phyloP scores from a whole-genome alignment of 331 rosid species.

The Malus hybrid region DNA sequence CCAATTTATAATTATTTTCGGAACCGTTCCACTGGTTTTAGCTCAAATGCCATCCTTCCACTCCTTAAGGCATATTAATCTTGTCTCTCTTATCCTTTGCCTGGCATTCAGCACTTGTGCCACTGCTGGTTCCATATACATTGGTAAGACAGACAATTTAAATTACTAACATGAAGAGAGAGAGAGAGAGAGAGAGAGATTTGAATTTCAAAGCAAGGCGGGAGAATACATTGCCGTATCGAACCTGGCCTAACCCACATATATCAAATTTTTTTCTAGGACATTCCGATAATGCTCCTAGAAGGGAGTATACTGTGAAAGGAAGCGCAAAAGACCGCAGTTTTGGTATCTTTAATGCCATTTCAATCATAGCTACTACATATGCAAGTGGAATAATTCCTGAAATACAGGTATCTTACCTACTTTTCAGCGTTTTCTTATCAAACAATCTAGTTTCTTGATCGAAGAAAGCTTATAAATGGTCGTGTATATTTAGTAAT shows the following conservation, averaged over 20 bases:
- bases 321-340: slow-evolving; percentile 29
- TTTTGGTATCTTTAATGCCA: slow-evolving; percentile 57
- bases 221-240: no score
- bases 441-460: not conserved
- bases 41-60: slow-evolving; percentile 94
- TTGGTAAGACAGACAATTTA: slow-evolving; percentile 30
- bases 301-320: slow-evolving; percentile 34
- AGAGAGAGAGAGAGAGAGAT: no score
- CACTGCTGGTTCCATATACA: slow-evolving; percentile 45
- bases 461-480: no score
- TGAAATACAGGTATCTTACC: slow-evolving; percentile 57
- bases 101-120: slow-evolving; percentile 45
- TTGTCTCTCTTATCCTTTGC: slow-evolving; percentile 52
- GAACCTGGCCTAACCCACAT: no score
- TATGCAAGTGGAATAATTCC: slow-evolving; percentile 79
- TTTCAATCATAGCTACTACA: slow-evolving; percentile 61
- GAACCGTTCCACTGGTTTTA: slow-evolving; percentile 39
- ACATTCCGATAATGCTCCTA: slow-evolving; percentile 45
- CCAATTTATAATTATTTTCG: slow-evolving; percentile 49
- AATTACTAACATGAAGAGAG: no score
- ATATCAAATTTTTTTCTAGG: slow-evolving; percentile 15
- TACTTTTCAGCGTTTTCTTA: not conserved
- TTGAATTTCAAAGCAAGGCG: no score
- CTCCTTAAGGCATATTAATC: slow-evolving; percentile 63
- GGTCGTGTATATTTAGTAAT: no score